Evolutionary conservation across 805 yeast species (phyloP), one percentile per base, ranked within the genome.

Genomic region (Barnettozyma californica): DNA sequence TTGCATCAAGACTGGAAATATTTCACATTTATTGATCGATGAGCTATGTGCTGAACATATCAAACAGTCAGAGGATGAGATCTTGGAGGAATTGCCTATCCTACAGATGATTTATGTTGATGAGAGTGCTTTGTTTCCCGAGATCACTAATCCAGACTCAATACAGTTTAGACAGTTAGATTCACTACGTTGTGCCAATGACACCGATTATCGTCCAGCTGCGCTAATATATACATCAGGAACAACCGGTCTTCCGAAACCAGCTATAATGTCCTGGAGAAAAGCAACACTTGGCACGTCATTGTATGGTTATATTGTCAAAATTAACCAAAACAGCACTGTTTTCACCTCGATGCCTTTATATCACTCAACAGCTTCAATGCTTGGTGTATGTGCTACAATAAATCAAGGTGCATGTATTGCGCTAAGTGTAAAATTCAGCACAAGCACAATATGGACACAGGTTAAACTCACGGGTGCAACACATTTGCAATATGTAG

Each of bases 311-410:
- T 75, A 75, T 53, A 83, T 87, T 38, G 76, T 85, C 69, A 76
- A 80, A 50, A 72, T 88, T 55, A 65, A 69, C n/a, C 52, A 65
- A 6, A 62, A 69, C 4, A 79, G 86, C 14, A 77, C 75, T 11
- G 82, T 88, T 9, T 86, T 85, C 68, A 87, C 96, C 0, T 87
- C 96, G 1, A 91, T 91, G 98, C 98, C 98, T 1, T 70, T 92
- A 51, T 91, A 92, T 63, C 98, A 91, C 65, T 88, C 96, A 1
- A 91, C 97, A 0, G 97, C 97, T 4, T 86, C 96, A 0, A 76
- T 89, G 66, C 68, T 91, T 47, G 97, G 97, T 11, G 80, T 84
- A 6, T 74, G 91, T 60, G 90, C 95, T 1, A 72, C 83, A 0
- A 65, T 80, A 43, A 69, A 76, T 26, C 70, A 68, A 39, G 96